Base-by-base conservation (phyloP, 106 monocot genomes). In the Dioscorea zingiberensis region DNA sequence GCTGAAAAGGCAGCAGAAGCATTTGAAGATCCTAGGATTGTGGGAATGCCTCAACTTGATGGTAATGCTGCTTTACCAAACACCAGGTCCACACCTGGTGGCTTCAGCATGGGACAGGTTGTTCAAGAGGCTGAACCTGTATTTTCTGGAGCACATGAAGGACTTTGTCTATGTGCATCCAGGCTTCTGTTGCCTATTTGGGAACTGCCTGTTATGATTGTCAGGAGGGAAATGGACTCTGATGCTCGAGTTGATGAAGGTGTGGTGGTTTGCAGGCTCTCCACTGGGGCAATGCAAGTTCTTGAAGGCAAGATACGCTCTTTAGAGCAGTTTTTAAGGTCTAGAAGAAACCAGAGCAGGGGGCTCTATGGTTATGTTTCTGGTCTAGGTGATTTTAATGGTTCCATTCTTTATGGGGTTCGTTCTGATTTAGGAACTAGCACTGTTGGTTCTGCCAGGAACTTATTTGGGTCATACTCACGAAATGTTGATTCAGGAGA, bases 41-140 rank as follows among this genome's bases (percentile, higher is more conserved):
- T 98, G 70, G 93, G 93, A 32, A 84, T 81, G 92, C 93, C 89
- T 48, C 85, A 86, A 81, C 71, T 85, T 70, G 79, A 83, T 73
- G 80, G 81, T 62, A 76, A 7, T 62, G 65, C 59, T 75, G 74
- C 68, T 23, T 54, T 83, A 45, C 69, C 85, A 57, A 89, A 68
- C 75, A 60, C 83, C 17, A 78, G 88, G 74, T 67, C 83, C 68
- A 74, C 85, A 60, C 49, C 77, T 70, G 97, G 92, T 67, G 81
- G 88, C 38, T 98, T 98, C 69, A 93, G 92, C 69, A 98, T 98
- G 97, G 97, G 97, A 3, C 97, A 98, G 67, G 91, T 94, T 60
- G 88, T 98, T 70, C 97, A 92, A 49, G 97, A 98, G 73, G 83
- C 88, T 27, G 88, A 89, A 70, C 97, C 97, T 70, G 66, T 81